A percentile compares a stretch with the other conserved stretches of the same genome.
Evolutionary conservation across 768 basidiomycete species (phyloP).

Genomic region (Nevesoporus exiguus): DNA sequence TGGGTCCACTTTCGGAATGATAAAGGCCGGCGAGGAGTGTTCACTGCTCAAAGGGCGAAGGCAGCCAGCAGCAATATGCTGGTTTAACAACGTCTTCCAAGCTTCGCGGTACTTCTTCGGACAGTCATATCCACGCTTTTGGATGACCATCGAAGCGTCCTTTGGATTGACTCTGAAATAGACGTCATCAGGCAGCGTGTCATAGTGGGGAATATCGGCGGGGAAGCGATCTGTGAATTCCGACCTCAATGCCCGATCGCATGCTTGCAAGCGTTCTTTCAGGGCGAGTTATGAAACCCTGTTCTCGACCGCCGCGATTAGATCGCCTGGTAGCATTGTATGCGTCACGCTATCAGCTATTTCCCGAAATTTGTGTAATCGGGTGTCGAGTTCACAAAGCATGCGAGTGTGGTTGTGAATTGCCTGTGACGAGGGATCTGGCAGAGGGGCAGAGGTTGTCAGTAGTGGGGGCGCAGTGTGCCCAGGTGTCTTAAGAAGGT

Average conservation of each 20-base stretch:
- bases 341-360: too few species aligned
- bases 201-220: constrained; percentile 22
- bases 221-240: constrained; percentile 21
- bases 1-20: constrained; percentile 31
- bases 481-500: too few species aligned
- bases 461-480: too few species aligned
- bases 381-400: too few species aligned
- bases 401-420: too few species aligned
- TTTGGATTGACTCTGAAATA: constrained; percentile 25
- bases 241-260: neutral
- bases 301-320: neutral
- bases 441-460: too few species aligned
- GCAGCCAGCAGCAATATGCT: constrained; percentile 33
- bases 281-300: too few species aligned
- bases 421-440: too few species aligned
- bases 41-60: constrained; percentile 28
- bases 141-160: constrained; percentile 15
- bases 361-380: too few species aligned
- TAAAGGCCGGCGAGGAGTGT: constrained; percentile 35
- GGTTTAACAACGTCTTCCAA: constrained; percentile 32
- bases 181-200: constrained; percentile 21
- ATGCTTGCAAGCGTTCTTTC: neutral
- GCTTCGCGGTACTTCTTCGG: constrained; percentile 33
- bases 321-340: too few species aligned
- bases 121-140: constrained; percentile 27